Base-by-base conservation (phyloP, 352 stramenopile genomes). In the Stramenopiles sp. region DNA sequence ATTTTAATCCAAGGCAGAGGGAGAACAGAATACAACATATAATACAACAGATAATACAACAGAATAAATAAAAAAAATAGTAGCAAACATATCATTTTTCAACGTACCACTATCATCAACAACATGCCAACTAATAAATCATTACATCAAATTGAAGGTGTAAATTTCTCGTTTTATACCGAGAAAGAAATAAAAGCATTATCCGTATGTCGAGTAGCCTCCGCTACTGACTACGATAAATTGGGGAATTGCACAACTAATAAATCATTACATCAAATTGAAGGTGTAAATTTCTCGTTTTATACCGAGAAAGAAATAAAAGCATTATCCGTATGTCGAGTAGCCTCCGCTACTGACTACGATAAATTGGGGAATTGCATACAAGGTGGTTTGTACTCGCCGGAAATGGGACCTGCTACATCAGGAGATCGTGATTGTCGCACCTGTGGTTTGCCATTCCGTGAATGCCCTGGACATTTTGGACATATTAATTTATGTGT, bases 401-500 rank as follows among this genome's bases (percentile, higher is more conserved):
- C 93, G 6, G 87, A 90, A 29, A 84, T 99, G 63, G 96, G 96
- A 4, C 94, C 95, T 53, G 38, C 38, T 27, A 88, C 91, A 29
- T 90, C 97, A 83, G 90, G 88, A 78, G 89, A 90, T 82, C 87
- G 90, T 81, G 88, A 95, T 80, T 98, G 93, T 83, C 85, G 90
- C 20, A 99, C 97, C 33, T 99, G 97, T 87, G 91, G 95, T 65
- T 89, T 97, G 81, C 90, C 90, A 73, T 94, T 95, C 83, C 89
- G 94, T 78, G 86, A 97, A 77, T 99, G 96, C 82, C 95, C 96
- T 0, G 97, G 97, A 27, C 96, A 99, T 86, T 84, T 98, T 78
- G 97, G 95, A 31, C 95, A 99, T 87, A 97, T 99, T 80, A 95
- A 99, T 88, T 88, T 99, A 53, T 93, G 92, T 78, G 92, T 99